Percentiles rank a stretch among this genome's conserved stretches.
phyloP scores from a whole-genome alignment of 208 protist genomes.

The Acanthamoeba triangularis region DNA sequence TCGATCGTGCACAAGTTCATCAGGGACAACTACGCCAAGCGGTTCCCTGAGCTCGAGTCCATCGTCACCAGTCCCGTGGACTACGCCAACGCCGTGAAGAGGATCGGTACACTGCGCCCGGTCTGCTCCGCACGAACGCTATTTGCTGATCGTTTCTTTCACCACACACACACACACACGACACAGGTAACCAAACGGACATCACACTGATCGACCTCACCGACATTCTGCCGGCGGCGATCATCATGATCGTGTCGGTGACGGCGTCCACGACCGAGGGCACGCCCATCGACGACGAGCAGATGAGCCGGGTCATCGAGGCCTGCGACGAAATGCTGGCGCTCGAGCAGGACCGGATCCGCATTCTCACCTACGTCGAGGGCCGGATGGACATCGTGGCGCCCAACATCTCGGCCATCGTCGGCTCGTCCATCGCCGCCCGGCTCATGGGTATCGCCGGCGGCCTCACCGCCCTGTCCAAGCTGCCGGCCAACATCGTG shows the following conservation, averaged over 20 bases:
- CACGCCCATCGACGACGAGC: slow-evolving; percentile 79
- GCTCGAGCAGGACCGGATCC: slow-evolving; percentile 82
- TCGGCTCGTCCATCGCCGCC: slow-evolving; percentile 87
- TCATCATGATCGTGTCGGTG: slow-evolving; percentile 91
- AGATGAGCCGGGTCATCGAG: slow-evolving; percentile 79
- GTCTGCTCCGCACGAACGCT: background rate
- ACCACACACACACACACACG: background rate
- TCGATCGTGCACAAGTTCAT: slow-evolving; percentile 85
- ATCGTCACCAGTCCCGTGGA: slow-evolving; percentile 89
- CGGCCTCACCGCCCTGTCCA: slow-evolving; percentile 82
- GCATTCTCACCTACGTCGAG: slow-evolving; percentile 89
- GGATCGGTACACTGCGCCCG: slow-evolving; percentile 72
- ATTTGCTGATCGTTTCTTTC: background rate
- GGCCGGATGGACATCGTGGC: slow-evolving; percentile 91
- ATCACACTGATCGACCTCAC: slow-evolving; percentile 86
- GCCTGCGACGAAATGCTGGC: slow-evolving; percentile 85
- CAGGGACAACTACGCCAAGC: slow-evolving; percentile 86
- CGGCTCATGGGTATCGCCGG: slow-evolving; percentile 90
- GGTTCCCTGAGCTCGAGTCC: slow-evolving; percentile 92
- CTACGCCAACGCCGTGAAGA: slow-evolving; percentile 89
- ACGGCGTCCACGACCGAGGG: slow-evolving; percentile 89
- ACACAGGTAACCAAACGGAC: slow-evolving; percentile 84
- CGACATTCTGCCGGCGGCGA: slow-evolving; percentile 88
- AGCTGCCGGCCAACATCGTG: slow-evolving; percentile 88
- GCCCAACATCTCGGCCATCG: slow-evolving; percentile 89